Evolutionary conservation across 2,329 filamentous ascomycete species (phyloP), one percentile per base, ranked within the genome.

Genomic region (Talaromyces amestolkiae): DNA sequence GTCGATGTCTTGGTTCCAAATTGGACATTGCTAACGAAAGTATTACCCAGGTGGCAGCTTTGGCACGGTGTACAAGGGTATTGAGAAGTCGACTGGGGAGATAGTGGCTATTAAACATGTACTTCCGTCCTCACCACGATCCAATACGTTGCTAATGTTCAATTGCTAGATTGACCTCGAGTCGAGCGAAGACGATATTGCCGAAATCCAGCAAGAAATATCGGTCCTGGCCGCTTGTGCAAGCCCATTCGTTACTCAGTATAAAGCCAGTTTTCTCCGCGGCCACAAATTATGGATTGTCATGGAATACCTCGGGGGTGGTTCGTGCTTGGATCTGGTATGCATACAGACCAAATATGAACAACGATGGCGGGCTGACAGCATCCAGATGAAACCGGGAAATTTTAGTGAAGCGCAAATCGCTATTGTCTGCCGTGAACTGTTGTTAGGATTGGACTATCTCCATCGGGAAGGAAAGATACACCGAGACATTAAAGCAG

Each of bases 211-310:
- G 73, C 93, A 96, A 75, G 95, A 99, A 77, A 98, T 99, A 71
- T 91, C 92, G 2, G 91, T 99, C 39, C 84, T 99, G 67, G 95
- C 93, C 79, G 97, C 95, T 62, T 99, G 95, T 82, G 91, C 91
- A 70, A 97, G 93, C 76, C 90, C 91, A 58, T 96, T 91, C 78
- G 93, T 99, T 71, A 98, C 95, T 17, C 91, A 96, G 76, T 99
- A 99, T 84, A 96, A 93, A 77, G 91, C 92, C 24, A 97, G 93
- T 75, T 99, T 98, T 77, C 86, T 98, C n/a, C 88, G 92, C 71
- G 95, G 95, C 31, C 91, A 93, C 76, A 99, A 98, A 80, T 82
- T 99, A 83, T 99, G 95, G 95, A 99, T 99, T 75, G 92, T 98
- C 66, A 99, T 99, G 95, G 95, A 99, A 79, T 99, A 91, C 75